Evolutionary conservation across 2,329 filamentous ascomycete species (phyloP), one percentile per base, ranked within the genome.

Genomic region (Colletotrichum sojae): DNA sequence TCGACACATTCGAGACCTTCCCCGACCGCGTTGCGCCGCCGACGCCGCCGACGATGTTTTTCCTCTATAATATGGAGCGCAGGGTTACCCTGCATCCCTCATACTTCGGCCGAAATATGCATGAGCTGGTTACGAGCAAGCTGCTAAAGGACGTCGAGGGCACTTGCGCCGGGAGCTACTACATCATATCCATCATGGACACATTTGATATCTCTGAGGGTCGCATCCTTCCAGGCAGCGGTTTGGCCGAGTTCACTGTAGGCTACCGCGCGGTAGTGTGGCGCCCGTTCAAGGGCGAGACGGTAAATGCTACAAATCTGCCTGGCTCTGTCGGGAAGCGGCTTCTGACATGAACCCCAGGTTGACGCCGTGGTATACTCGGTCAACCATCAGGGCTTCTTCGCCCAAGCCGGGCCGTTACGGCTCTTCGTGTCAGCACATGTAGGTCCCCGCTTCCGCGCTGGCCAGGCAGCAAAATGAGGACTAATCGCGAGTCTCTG

Each of bases 101-200:
- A 13, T 99, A 97, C 84, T 98, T 99, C 79, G 95, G 95, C 67
- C 92, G 94, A 72, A 94, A 96, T 78, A 97, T 98, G 86, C 92
- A 95, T 76, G 92, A 97, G 74, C 91, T 97, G 75, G 93, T 99
- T 48, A 95, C 93, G 59, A 92, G 92, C 74, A 94, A 95, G 81
- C 90, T 99, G 31, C 88, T 97, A 73, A 92, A 93, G 77, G 95
- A 98, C 78, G 94, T 98, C 71, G 96, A 99, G 83, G 96, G 96
- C 25, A 95, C 93, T 49, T 98, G 95, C 81, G 96, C 94, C 3
- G 96, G 96, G 67, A 94, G 94, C 79, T 98, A 97, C 85, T 98
- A 96, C 82, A 97, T 99, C 78, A 96, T 99, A 75, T 96, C 94
- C 78, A 97, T 99, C 76, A 95, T 99, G 90, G 95, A 98, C 81